Evolutionary conservation across 1,284 basidiomycete genomes (phyloP), one percentile per base, ranked within the genome.

Genomic region (Moniliella sp.): DNA sequence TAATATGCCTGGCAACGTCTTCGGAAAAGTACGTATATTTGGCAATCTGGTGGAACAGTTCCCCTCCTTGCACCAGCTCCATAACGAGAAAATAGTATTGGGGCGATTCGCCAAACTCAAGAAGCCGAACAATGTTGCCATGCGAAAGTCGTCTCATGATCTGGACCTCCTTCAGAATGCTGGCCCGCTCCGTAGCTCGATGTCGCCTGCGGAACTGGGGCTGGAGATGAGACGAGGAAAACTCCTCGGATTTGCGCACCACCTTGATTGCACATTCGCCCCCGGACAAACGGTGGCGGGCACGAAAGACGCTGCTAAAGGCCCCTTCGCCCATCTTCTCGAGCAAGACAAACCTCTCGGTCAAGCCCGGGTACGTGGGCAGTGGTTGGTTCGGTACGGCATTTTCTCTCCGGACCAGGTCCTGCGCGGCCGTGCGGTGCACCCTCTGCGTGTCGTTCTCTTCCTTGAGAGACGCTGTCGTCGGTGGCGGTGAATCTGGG

Each of bases 1-100:
- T 94, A 55, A 97, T 86, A 61, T 97, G 91, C 7, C 88, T 40
- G 2, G 55, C 42, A 8, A 60, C 36, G 4, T 40, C 33, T 25
- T 99, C 91, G 60, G 79, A 84, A 60, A 99, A 94, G 65, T 97
- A 99, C 1, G 91, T 99, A 44, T 97, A 71, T 62, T 93, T 94
- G 64, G 97, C 91, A 50, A 97, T 99, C 62, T 97, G 91, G 62
- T 97, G 91, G 67, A 99, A 99, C 1, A 99, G 70, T 62, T 99
- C 91, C 46, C 91, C 91, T 39, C 91, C 91, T 56, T 81, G 45
- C 29, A 59, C 38, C 25, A 63, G 67, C 65, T 99, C 91, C 33
- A 99, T 69, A 5, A 94, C 73, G 16, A 97, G 69, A 62, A 84
- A 97, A 63, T 94, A 97, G 59, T 91, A 72, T 47, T 97, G 84